Evolutionary conservation across 148 eudicot genomes (phyloP).

Genomic region (Vaccinium corymbosum): DNA sequence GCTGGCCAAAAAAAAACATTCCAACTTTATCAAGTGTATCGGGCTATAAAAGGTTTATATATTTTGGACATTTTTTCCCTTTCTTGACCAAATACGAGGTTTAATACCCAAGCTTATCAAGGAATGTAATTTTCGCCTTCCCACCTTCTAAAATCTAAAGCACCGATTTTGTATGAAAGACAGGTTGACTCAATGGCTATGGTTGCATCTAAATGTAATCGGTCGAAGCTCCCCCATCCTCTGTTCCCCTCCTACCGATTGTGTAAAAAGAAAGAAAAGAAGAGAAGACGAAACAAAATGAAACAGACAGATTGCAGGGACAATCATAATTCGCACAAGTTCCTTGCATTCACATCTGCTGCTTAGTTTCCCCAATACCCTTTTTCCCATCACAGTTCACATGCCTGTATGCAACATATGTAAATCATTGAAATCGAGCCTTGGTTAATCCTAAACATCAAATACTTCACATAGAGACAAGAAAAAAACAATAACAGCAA

Average conservation of each 20-base stretch:
- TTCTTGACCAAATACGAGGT: neutral
- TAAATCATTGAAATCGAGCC: neutral
- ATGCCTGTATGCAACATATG: neutral
- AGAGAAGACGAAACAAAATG: neutral
- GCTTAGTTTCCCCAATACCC: neutral
- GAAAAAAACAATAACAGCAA: neutral
- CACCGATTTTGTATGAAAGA: neutral
- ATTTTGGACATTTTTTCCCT: neutral
- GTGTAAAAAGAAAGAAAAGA: neutral
- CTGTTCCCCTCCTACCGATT: neutral
- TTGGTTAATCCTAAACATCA: neutral
- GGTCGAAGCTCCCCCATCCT: neutral
- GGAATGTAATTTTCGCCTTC: neutral
- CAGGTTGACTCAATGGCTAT: neutral
- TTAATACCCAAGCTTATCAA: neutral
- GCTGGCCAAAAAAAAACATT: neutral
- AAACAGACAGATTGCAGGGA: neutral
- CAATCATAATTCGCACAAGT: neutral
- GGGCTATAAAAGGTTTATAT: neutral
- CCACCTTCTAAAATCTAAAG: neutral
- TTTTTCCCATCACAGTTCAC: neutral
- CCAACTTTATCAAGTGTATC: neutral
- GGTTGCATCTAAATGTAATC: neutral
- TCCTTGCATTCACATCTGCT: neutral
- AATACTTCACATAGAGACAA: neutral